These are phyloP conservation scores for Podospora pseudocomata DNA, from an alignment of 495 filamentous ascomycete genomes.

Conservation along the genomic window DNA sequence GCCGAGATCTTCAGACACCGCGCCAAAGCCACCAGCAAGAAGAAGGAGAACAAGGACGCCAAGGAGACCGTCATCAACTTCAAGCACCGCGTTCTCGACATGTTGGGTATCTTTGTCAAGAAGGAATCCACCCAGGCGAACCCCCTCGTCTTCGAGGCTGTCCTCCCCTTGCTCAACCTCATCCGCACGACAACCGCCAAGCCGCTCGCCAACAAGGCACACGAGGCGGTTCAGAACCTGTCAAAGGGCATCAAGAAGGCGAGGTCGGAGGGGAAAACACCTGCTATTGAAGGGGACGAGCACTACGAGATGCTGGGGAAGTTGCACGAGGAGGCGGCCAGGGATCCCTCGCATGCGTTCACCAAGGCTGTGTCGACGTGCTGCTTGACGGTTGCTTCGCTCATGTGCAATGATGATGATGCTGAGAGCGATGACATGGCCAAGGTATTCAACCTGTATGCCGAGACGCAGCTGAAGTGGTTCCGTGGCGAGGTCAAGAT, in stretches of 20 bases:
- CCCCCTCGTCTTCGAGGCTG: slow-evolving; percentile 58
- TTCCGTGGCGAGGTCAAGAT: slow-evolving; percentile 45
- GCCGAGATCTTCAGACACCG: slow-evolving; percentile 78
- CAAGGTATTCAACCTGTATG: slow-evolving; percentile 38
- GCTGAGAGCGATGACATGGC: slow-evolving; percentile 31
- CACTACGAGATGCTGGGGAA: slow-evolving; percentile 57
- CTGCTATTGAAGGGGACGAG: slow-evolving; percentile 33
- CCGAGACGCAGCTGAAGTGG: slow-evolving; percentile 43
- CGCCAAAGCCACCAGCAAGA: slow-evolving; percentile 53
- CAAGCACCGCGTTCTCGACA: slow-evolving; percentile 87
- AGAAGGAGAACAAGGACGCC: slow-evolving; percentile 78
- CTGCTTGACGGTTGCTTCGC: slow-evolving; percentile 46
- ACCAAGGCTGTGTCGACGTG: slow-evolving; percentile 47
- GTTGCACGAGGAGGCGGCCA: slow-evolving; percentile 69
- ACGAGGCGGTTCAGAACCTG: slow-evolving; percentile 62
- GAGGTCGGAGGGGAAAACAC: slow-evolving; percentile 20
- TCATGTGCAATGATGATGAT: slow-evolving; percentile 35
- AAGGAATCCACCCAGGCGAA: slow-evolving; percentile 64
- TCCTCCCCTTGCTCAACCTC: slow-evolving; percentile 57
- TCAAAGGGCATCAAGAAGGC: slow-evolving; percentile 64
- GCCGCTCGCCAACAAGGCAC: slow-evolving; percentile 68
- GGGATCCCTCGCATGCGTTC: slow-evolving; percentile 51
- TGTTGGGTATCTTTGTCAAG: slow-evolving; percentile 82
- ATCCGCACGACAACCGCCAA: slow-evolving; percentile 59
- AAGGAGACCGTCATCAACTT: slow-evolving; percentile 90